A percentile compares a stretch with the other conserved stretches of the same genome.
These are phyloP conservation scores for Obba rivulosa DNA, from an alignment of 768 basidiomycete genomes.

Conservation along the genomic window DNA sequence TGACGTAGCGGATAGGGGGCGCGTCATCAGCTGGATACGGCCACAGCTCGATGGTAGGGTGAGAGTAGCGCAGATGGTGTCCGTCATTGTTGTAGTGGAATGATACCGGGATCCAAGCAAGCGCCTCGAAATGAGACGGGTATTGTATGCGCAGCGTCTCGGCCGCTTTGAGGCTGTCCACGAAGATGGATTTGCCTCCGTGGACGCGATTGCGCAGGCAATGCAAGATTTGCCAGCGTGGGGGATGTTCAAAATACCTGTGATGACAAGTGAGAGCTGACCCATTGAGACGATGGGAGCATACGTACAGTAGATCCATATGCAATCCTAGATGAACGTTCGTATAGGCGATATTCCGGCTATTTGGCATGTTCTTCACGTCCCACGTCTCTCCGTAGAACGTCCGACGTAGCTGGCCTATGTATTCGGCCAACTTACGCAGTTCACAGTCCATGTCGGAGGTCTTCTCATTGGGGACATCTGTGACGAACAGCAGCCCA, in stretches of 20 bases:
- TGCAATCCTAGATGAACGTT: conserved; percentile 84
- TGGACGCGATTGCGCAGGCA: conserved; percentile 79
- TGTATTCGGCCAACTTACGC: conserved; percentile 52
- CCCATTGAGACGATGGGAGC: neutral
- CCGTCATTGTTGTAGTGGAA: conserved; percentile 93
- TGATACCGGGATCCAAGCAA: conserved; percentile 62
- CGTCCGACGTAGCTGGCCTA: conserved; percentile 77
- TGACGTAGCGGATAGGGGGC: conserved; percentile 56
- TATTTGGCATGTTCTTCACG: conserved; percentile 68
- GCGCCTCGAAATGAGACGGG: conserved; percentile 49
- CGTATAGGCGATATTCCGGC: conserved; percentile 93
- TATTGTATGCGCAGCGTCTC: conserved; percentile 39
- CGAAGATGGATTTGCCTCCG: conserved; percentile 85
- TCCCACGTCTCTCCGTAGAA: conserved; percentile 92
- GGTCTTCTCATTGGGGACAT: conserved; percentile 62
- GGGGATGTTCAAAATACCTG: conserved; percentile 90
- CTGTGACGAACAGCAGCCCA: conserved; percentile 69
- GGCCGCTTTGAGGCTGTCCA: conserved; percentile 72
- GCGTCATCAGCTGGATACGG: conserved; percentile 3
- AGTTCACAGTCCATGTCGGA: conserved; percentile 61
- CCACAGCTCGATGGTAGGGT: conserved; percentile 71
- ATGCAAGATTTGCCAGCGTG: conserved; percentile 89
- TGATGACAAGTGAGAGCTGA: neutral
- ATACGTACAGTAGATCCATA: conserved; percentile 83
- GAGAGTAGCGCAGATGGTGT: conserved; percentile 69